Base-by-base conservation (phyloP, 176 grass and related monocot species). In the Ensete ventricosum region DNA sequence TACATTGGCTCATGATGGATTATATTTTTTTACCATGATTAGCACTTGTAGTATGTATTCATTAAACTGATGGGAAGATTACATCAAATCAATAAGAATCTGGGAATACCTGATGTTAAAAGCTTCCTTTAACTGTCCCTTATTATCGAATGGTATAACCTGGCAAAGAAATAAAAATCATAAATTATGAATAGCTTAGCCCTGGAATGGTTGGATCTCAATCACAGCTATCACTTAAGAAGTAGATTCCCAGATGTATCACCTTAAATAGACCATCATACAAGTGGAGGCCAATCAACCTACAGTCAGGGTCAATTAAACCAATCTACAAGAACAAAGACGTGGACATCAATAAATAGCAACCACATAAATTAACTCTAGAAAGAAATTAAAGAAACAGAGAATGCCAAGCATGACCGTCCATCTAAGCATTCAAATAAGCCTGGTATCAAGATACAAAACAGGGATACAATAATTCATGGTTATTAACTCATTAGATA, bases 71-170 rank as follows among this genome's bases (percentile, higher is more conserved):
- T 43, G 6, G 34, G 34, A 20, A 62, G 12, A 62, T 19, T 7
- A 62, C 57, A 16, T 14, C 57, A 19, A 19, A 19, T n/a, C 1
- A 17, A 21, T 19, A 62, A 62, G 64, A 9, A 11, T 54, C 74
- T 76, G 63, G 3, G 68, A 67, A 25, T 91, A 99, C 96, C 96
- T 99, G 73, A 99, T 99, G 83, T 99, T 99, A 84, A 99, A 99
- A 81, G 96, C 91, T 86, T 99, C 96, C 79, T 99, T 99, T 73
- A 99, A 83, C 79, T 99, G 96, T 67, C 96, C 96, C 82, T 91
- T 99, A 79, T 95, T 99, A 67, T 99, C 96, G 74, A 99, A 99
- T 29, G 96, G 96, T 82, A 99, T 99, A 84, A 99, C 96, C 96
- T 99, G 81, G 49, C 60, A 73, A 80, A 69, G 1, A 58, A 86